Conservation (phyloP, 768 basidiomycete genomes). For the Mycena epipterygia region DNA sequence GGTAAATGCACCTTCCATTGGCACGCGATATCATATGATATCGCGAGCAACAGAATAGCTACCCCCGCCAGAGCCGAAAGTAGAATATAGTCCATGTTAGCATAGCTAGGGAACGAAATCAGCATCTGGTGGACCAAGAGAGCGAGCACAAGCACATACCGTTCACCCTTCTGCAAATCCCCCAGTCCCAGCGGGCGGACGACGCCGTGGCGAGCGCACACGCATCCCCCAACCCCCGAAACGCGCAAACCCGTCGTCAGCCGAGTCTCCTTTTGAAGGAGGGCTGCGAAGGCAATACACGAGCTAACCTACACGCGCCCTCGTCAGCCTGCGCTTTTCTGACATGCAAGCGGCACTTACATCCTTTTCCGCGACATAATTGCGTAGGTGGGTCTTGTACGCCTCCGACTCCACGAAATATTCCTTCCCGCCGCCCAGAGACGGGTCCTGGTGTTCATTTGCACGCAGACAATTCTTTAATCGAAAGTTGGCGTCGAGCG, state of each 20-base stretch:
- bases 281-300: slow-evolving; percentile 32
- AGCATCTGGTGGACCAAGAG: neutral
- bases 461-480: slow-evolving; percentile 28
- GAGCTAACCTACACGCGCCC: slow-evolving; percentile 25
- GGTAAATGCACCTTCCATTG: slow-evolving; percentile 32
- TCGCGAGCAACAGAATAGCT: neutral
- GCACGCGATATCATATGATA: slow-evolving; percentile 45
- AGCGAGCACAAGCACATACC: neutral
- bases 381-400: slow-evolving; percentile 16
- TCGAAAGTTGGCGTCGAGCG: slow-evolving; percentile 40
- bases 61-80: slow-evolving; percentile 22
- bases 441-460: slow-evolving; percentile 32
- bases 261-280: slow-evolving; percentile 35
- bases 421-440: slow-evolving; percentile 24
- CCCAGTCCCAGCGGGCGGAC: slow-evolving; percentile 8
- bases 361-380: slow-evolving; percentile 20
- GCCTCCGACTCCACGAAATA: slow-evolving; percentile 28
- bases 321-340: neutral
- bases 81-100: slow-evolving; percentile 43
- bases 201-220: slow-evolving; percentile 3
- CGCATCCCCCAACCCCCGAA: neutral
- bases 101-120: slow-evolving; percentile 24
- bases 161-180: slow-evolving; percentile 18
- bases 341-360: neutral
- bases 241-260: neutral